Evolutionary conservation across 2,329 filamentous ascomycete genomes (phyloP).

Genomic region (Pseudogymnoascus sp.): DNA sequence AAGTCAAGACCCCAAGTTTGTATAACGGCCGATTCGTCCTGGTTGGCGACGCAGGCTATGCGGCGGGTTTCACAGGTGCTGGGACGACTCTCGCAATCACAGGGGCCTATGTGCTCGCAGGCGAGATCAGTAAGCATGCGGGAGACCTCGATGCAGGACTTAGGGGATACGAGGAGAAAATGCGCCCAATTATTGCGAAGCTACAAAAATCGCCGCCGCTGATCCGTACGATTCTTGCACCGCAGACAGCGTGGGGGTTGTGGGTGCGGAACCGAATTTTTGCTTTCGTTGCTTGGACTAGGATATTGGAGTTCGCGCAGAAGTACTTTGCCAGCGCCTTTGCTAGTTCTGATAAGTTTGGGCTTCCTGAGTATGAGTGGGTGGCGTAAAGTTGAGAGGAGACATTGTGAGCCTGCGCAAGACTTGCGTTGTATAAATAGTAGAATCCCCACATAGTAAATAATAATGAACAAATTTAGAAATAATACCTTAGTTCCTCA

Average conservation of each 20-base stretch:
- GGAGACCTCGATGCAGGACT: conserved; percentile 30
- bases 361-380: conserved; percentile 33
- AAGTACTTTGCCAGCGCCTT: conserved; percentile 29
- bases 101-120: conserved; percentile 40
- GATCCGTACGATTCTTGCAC: conserved; percentile 33
- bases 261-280: conserved; percentile 39
- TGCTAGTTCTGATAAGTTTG: conserved; percentile 26
- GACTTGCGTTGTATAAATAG: background rate
- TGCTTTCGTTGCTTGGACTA: conserved; percentile 33
- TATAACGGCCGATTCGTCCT: conserved; percentile 13
- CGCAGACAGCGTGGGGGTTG: conserved; percentile 40
- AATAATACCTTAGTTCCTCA: background rate
- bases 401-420: background rate
- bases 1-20: conserved; percentile 35
- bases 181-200: conserved; percentile 27
- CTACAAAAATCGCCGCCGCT: conserved; percentile 27
- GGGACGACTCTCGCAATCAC: conserved; percentile 35
- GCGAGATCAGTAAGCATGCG: conserved; percentile 31
- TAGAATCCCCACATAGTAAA: background rate
- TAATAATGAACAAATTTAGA: background rate
- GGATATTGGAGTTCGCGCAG: conserved; percentile 27
- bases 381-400: conserved; percentile 16
- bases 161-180: conserved; percentile 30
- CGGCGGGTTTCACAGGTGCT: conserved; percentile 35
- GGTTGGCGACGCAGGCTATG: conserved; percentile 32